These are phyloP conservation scores for Escovopsis sp. DNA, from an alignment of 2,329 filamentous ascomycete species.

Conservation along the genomic window DNA sequence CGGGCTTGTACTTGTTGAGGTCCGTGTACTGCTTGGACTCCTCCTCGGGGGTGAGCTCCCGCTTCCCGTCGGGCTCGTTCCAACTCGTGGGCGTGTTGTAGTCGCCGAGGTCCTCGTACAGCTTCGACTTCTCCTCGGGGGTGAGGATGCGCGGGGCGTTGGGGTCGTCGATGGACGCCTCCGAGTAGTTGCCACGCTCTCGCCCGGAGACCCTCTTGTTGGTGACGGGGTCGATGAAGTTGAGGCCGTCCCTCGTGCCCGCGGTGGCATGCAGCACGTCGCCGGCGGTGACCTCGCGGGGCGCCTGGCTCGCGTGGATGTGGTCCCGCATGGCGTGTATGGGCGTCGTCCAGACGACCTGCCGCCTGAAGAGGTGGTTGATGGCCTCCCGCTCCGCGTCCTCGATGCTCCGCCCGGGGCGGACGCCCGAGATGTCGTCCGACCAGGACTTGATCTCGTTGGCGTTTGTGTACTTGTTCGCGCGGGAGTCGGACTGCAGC, in stretches of 20 bases:
- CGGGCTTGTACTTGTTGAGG: constrained; percentile 18
- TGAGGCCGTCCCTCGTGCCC: constrained; percentile 5
- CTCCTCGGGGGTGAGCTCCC: constrained; percentile 14
- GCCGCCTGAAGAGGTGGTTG: constrained; percentile 24
- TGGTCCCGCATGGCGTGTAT: constrained; percentile 21
- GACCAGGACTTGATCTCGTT: constrained; percentile 22
- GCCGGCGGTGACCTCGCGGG: constrained; percentile 10
- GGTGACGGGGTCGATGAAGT: constrained; percentile 41
- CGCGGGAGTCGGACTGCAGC: constrained; percentile 18
- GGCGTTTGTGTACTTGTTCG: constrained; percentile 20
- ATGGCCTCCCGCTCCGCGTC: constrained; percentile 30
- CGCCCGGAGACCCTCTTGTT: constrained; percentile 31
- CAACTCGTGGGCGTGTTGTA: constrained; percentile 16
- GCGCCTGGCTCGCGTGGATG: constrained; percentile 10
- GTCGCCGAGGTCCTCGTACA: constrained; percentile 22
- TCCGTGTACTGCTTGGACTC: constrained; percentile 19
- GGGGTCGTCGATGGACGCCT: constrained; percentile 21
- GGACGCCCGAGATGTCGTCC: constrained; percentile 22
- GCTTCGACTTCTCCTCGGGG: constrained; percentile 24
- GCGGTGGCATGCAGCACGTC: constrained; percentile 14
- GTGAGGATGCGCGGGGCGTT: constrained; percentile 17
- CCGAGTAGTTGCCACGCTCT: constrained; percentile 19
- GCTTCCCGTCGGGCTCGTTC: constrained; percentile 16
- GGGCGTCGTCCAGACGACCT: constrained; percentile 17
- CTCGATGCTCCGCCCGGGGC: constrained; percentile 27